Base-by-base conservation (phyloP, 441 rosid genomes). In the Caryocar brasiliense region DNA sequence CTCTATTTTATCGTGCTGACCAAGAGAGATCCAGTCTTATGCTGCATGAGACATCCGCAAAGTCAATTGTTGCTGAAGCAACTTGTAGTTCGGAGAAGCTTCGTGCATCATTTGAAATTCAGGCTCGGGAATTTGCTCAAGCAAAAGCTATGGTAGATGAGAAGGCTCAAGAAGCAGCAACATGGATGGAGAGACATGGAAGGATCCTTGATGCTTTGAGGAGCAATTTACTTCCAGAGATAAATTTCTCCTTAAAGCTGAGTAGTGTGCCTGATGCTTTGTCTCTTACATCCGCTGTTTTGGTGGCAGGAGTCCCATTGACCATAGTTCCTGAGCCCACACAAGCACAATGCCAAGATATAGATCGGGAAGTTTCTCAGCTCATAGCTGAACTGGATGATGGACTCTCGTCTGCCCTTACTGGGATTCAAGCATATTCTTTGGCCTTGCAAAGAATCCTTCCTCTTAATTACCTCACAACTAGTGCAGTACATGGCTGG, bases 311-410 rank as follows among this genome's bases (percentile, higher is more conserved):
- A 43, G 83, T 92, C 62, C 99, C 94, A 51, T 75, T 88, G 69
- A 80, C 97, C 60, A 72, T 92, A 30, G 97, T 92, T 72, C 97
- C 99, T 47, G 99, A 92, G 77, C 99, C 99, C 47, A 92, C 97
- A 28, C 97, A 75, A 76, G 90, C 70, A 56, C 97, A 85, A 42
- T 92, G 97, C 76, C 73, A 71, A 52, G 89, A 88, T 45, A 78
- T 88, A 74, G 99, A 92, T 66, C 68, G 79, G 72, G 99, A 92
- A 64, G 84, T 85, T 48, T 77, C 85, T 51, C 81, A 77, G 65
- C 72, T 85, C 45, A 65, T 85, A 47, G 67, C 78, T 20, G 95
- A 92, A 54, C 66, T 92, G 72, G 87, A 80, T 72, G 68, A 50
- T 58, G 87, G 94, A 37, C 73, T 82, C 63, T 82, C 94, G 49